Evolutionary conservation across 192 early-diverging fungal genomes (phyloP), one percentile per base, ranked within the genome.

Genomic region (Backusella morwellensis): DNA sequence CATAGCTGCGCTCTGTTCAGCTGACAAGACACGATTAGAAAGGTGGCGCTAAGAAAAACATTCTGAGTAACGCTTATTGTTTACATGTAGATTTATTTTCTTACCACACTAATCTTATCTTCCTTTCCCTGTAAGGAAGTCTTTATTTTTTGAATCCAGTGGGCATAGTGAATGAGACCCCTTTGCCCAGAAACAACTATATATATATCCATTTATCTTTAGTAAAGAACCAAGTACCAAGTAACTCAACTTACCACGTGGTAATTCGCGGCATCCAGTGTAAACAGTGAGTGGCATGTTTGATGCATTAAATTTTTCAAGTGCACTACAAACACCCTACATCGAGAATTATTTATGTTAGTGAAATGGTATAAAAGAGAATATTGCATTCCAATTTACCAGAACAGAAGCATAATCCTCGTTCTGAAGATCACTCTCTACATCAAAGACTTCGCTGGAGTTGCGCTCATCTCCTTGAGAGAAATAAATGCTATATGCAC

Each of bases 231-330:
- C 56, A 63, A 63, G 23, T 29, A 29, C 26, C 56, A 63, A 29
- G 23, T 63, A 63, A 3, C 23, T 12, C 8, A 63, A 63, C 56
- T 63, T 63, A 63, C 56, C 56, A 63, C 56, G 56, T 63, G 56
- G 56, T 29, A 63, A 29, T 23, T 63, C 56, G 0, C 56, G 56
- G 26, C 56, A 63, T 63, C 56, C 56, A 63, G 56, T 63, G 9
- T 63, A 63, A 63, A 63, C 56, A 29, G 23, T 63, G 56, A 63
- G 56, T 63, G 56, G 23, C 9, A 63, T 63, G 2, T 15, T 63
- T 11, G 21, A 63, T 63, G 56, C 56, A 63, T 63, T 63, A 29
- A 63, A 63, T 63, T 63, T 63, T 63, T 63, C 56, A 32, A 63
- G 56, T 29, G 56, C 56, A 63, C 56, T 63, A 26, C 56, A 63